A percentile compares a stretch with the other conserved stretches of the same genome.
These are phyloP conservation scores for Trichoderma sp. DNA, from an alignment of 2,329 filamentous ascomycete genomes.

Conservation along the genomic window DNA sequence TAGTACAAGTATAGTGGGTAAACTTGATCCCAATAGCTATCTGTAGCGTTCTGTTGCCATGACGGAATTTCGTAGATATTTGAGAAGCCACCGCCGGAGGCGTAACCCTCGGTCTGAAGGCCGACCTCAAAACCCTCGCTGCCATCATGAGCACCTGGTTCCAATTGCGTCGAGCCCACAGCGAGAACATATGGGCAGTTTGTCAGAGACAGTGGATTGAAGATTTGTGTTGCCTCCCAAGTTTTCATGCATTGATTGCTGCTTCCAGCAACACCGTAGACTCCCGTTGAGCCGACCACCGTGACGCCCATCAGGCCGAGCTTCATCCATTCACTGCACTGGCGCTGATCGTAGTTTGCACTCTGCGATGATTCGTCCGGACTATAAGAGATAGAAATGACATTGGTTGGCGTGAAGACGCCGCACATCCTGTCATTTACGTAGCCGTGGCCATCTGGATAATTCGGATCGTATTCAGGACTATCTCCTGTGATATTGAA, in stretches of 20 bases:
- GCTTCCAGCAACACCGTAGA: constrained; percentile 52
- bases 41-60: constrained; percentile 51
- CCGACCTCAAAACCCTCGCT: background rate
- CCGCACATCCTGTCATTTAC: constrained; percentile 50
- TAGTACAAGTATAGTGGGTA: background rate
- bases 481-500: constrained; percentile 40
- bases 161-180: constrained; percentile 54
- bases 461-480: constrained; percentile 14
- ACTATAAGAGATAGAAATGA: constrained; percentile 58
- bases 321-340: constrained; percentile 61
- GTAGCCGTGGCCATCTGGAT: constrained; percentile 41
- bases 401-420: constrained; percentile 49
- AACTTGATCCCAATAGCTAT: constrained; percentile 38
- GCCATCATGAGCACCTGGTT: constrained; percentile 32
- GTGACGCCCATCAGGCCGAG: constrained; percentile 57
- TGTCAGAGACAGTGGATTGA: constrained; percentile 48
- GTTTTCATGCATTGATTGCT: constrained; percentile 43
- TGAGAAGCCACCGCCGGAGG: constrained; percentile 44
- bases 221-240: constrained; percentile 31
- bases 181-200: constrained; percentile 54
- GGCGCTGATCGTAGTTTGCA: constrained; percentile 52
- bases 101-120: background rate
- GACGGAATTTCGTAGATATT: constrained; percentile 51
- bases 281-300: constrained; percentile 48
- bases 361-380: constrained; percentile 55